Evolutionary conservation across 106 monocot genomes (phyloP), one percentile per base, ranked within the genome.

Genomic region (Vanilla planifolia): DNA sequence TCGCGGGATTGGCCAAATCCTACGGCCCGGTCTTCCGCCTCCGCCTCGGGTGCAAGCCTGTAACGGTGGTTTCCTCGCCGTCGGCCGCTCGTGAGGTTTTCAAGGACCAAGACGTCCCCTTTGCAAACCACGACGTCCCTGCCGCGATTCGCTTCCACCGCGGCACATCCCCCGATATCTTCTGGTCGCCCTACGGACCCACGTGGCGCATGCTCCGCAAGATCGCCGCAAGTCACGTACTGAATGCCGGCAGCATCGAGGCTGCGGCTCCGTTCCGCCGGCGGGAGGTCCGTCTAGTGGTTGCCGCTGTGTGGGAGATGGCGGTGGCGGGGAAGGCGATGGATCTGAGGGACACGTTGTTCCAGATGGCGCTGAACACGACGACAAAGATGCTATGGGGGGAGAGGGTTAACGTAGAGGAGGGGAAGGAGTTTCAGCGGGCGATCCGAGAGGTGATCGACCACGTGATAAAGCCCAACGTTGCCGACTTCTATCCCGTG

Each of bases 11-110:
- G 8, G 64, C 85, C 19, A 3, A n/a, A 13, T 63, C 44, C 63
- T 64, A 76, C 47, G 85, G 85, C 45, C 85, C 75, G 11, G 48
- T 85, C 60, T 63, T 76, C 70, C 61, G 76, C 51, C 28, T 85
- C 68, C 43, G 48, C 15, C 85, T 85, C 28, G 85, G 85, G 29
- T 44, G 47, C 69, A 85, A 80, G 62, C 69, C 77, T 43, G 61
- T 17, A 24, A 47, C 77, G 14, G 76, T 80, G 1, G 16, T 80
- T 62, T 73, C 80, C 69, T 76, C 85, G 43, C 73, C 85, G 1
- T 8, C 72, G 13, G 24, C 67, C 26, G 75, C 79, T 6, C 56
- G 64, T 15, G 66, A 63, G 33, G 42, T 76, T 4, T 59, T 84
- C 42, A 61, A 62, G 3, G 76, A 85, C 19, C 60, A 80, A 15